Percentiles rank a stretch among this genome's conserved stretches.
Conservation (phyloP, 2,329 filamentous ascomycete genomes). For the Botrytis sinoallii region DNA sequence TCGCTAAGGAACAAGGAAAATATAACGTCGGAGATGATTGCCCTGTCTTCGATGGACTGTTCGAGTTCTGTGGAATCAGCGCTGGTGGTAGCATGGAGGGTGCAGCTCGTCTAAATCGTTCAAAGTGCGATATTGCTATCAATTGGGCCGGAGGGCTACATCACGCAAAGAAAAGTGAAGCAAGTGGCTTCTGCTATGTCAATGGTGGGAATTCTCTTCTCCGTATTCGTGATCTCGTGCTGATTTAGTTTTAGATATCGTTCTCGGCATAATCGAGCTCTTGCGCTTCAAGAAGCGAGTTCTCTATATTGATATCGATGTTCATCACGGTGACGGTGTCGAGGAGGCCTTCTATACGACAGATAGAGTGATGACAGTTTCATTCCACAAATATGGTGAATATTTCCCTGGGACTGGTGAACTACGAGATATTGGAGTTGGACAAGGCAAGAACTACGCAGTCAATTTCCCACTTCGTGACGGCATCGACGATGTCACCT, state of each 20-base stretch:
- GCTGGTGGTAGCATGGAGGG: constrained; percentile 93
- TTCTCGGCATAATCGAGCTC: constrained; percentile 89
- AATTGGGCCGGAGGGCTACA: constrained; percentile 98
- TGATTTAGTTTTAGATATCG: constrained; percentile 72
- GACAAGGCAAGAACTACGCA: constrained; percentile 82
- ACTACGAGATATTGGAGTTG: constrained; percentile 80
- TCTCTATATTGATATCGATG: constrained; percentile 96
- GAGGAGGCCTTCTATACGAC: constrained; percentile 93
- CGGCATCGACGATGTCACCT: constrained; percentile 85
- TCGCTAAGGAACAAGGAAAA: constrained; percentile 82
- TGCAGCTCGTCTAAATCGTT: constrained; percentile 81
- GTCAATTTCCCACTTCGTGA: constrained; percentile 91
- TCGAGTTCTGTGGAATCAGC: constrained; percentile 93
- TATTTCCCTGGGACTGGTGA: constrained; percentile 94
- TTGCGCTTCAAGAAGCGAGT: constrained; percentile 88
- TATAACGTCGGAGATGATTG: constrained; percentile 98
- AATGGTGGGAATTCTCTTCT: constrained; percentile 62
- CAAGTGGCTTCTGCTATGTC: constrained; percentile 96
- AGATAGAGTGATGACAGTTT: constrained; percentile 88
- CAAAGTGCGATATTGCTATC: constrained; percentile 93
- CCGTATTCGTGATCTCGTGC: constrained; percentile 19
- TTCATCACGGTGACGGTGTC: constrained; percentile 90
- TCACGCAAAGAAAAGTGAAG: constrained; percentile 95
- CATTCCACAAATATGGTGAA: constrained; percentile 95
- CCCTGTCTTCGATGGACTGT: constrained; percentile 96